phyloP scores from a whole-genome alignment of 257 asterid genomes.

The Forsythia suspensa region DNA sequence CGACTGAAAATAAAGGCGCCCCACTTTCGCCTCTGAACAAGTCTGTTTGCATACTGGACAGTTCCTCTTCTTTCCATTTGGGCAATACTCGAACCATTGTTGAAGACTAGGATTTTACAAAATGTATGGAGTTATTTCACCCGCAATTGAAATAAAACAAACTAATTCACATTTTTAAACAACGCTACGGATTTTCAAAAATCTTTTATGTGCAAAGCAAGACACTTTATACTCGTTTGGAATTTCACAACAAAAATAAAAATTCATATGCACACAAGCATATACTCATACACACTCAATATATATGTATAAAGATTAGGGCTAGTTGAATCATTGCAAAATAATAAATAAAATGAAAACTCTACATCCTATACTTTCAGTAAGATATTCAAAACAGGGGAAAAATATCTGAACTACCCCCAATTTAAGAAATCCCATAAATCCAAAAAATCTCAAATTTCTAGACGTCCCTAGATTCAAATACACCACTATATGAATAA shows the following conservation, averaged over 20 bases:
- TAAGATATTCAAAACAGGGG: neutral
- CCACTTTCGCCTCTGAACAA: constrained; percentile 61
- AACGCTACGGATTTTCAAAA: neutral
- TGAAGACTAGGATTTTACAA: constrained; percentile 58
- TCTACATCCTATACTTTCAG: neutral
- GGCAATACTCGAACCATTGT: constrained; percentile 98
- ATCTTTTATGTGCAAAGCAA: neutral
- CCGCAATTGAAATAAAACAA: neutral
- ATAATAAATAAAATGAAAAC: neutral
- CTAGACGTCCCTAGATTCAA: neutral
- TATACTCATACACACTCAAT: neutral
- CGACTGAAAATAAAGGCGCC: constrained; percentile 88
- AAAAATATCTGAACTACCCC: neutral
- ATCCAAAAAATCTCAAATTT: neutral
- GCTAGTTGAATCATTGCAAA: neutral
- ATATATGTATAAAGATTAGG: neutral
- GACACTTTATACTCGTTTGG: neutral
- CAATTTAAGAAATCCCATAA: neutral
- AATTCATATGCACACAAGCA: neutral
- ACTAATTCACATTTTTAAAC: neutral
- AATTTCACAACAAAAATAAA: neutral
- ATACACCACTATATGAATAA: neutral
- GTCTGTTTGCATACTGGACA: constrained; percentile 94
- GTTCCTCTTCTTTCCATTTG: constrained; percentile 73
- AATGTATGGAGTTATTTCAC: constrained; percentile 7